Conservation (phyloP, 179 eudicot species). For the Amaranthus tricolor region DNA sequence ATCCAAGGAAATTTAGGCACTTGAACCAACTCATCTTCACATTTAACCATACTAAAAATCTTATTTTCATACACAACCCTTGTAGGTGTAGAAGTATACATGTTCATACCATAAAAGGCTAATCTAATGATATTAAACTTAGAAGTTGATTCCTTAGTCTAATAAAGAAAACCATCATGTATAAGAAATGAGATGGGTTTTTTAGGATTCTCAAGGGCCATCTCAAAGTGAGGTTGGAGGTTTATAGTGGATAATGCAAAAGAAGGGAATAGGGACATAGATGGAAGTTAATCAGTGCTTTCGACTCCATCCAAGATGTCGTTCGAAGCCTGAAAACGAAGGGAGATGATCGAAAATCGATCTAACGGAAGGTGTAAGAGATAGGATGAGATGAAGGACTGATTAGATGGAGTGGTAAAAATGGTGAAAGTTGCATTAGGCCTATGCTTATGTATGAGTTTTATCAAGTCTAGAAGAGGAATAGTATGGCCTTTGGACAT, state of each 20-base stretch:
- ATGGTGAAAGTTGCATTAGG: conserved; percentile 25
- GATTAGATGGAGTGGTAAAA: conserved; percentile 21
- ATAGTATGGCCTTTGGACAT: conserved; percentile 82
- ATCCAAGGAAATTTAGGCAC: conserved; percentile 47
- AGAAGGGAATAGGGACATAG: conserved; percentile 7
- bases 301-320: background rate
- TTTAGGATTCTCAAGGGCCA: conserved; percentile 8
- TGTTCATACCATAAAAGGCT: conserved; percentile 45
- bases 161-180: conserved; percentile 56
- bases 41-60: conserved; percentile 13
- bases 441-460: conserved; percentile 45
- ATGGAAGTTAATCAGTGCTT: conserved; percentile 23
- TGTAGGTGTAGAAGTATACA: conserved; percentile 18
- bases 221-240: conserved; percentile 15
- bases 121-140: conserved; percentile 45
- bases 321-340: background rate
- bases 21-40: conserved; percentile 32
- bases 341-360: background rate
- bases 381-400: conserved; percentile 12
- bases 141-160: conserved; percentile 49
- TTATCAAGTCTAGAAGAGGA: conserved; percentile 55
- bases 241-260: background rate
- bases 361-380: conserved; percentile 8
- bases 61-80: background rate
- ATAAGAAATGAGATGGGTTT: conserved; percentile 31